Conservation (phyloP, 2,329 filamentous ascomycete species). For the Fusarium sp. region DNA sequence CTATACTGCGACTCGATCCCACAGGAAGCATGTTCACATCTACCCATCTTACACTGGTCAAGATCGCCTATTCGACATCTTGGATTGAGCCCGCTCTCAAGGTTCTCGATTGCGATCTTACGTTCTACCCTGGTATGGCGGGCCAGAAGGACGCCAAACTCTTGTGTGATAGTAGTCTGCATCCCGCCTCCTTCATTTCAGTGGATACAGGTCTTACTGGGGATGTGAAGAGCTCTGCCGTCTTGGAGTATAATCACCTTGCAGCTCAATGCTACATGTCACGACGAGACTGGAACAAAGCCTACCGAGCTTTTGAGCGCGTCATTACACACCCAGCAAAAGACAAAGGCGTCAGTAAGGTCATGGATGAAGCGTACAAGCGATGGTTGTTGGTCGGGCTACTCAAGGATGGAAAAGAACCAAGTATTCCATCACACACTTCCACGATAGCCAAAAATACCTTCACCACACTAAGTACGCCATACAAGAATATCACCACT, state of each 20-base stretch:
- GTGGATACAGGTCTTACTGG: slow-evolving; percentile 64
- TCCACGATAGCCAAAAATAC: slow-evolving; percentile 61
- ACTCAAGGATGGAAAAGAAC: slow-evolving; percentile 70
- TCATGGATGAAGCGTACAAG: slow-evolving; percentile 91
- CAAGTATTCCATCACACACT: slow-evolving; percentile 63
- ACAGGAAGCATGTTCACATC: slow-evolving; percentile 71
- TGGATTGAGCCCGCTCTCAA: slow-evolving; percentile 63
- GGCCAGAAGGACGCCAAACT: slow-evolving; percentile 47
- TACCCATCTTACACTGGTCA: slow-evolving; percentile 65
- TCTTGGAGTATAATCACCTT: slow-evolving; percentile 74
- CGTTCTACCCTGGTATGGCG: slow-evolving; percentile 66
- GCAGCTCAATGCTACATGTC: slow-evolving; percentile 72
- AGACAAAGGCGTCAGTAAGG: slow-evolving; percentile 70
- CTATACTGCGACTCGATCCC: slow-evolving; percentile 72
- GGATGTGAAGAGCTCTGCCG: slow-evolving; percentile 57
- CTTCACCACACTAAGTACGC: slow-evolving; percentile 67
- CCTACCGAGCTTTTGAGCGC: slow-evolving; percentile 68
- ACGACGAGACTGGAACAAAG: slow-evolving; percentile 67
- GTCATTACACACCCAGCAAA: slow-evolving; percentile 72
- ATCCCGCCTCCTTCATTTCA: slow-evolving; percentile 67
- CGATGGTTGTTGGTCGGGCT: slow-evolving; percentile 86
- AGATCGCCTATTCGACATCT: slow-evolving; percentile 65
- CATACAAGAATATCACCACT: slow-evolving; percentile 75
- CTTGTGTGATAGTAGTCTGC: slow-evolving; percentile 56
- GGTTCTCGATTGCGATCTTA: slow-evolving; percentile 70